Percentiles rank a stretch among this genome's conserved stretches.
These are phyloP conservation scores for Allium fistulosum DNA, from an alignment of 106 monocot genomes.

Conservation along the genomic window DNA sequence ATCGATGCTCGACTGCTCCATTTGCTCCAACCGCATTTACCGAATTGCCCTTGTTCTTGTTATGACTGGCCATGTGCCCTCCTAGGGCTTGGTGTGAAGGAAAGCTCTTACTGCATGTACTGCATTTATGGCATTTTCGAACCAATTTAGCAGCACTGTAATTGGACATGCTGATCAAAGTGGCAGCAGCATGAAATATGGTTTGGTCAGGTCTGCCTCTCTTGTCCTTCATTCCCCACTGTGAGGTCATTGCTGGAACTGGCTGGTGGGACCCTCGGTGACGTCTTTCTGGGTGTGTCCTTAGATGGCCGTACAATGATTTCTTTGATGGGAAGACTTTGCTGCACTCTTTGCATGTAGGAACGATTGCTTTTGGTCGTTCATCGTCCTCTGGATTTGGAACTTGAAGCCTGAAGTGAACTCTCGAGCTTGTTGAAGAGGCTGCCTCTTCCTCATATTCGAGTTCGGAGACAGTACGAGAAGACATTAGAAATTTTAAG, in stretches of 20 bases:
- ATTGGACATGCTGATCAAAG: not conserved
- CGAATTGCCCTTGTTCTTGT: not conserved
- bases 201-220: not conserved
- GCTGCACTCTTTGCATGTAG: constrained; percentile 1
- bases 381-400: too few relatives aligned
- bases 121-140: not conserved
- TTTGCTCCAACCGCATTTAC: too few relatives aligned
- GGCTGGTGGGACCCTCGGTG: not conserved
- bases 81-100: constrained; percentile 16
- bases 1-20: too few relatives aligned
- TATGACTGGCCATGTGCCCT: constrained; percentile 1
- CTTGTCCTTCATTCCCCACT: not conserved
- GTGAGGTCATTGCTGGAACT: not conserved
- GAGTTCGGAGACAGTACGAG: too few relatives aligned
- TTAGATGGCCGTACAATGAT: constrained; percentile 9
- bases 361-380: too few relatives aligned
- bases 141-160: not conserved
- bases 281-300: not conserved
- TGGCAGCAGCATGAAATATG: not conserved
- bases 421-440: too few relatives aligned
- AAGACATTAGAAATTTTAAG: too few relatives aligned
- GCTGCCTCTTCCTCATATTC: too few relatives aligned
- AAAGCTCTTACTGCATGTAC: not conserved
- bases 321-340: constrained; percentile 8
- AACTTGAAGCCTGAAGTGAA: too few relatives aligned